Percentiles rank a stretch among this genome's conserved stretches.
These are phyloP conservation scores for Neonectria punicea DNA, from an alignment of 2,329 filamentous ascomycete species.

Conservation along the genomic window DNA sequence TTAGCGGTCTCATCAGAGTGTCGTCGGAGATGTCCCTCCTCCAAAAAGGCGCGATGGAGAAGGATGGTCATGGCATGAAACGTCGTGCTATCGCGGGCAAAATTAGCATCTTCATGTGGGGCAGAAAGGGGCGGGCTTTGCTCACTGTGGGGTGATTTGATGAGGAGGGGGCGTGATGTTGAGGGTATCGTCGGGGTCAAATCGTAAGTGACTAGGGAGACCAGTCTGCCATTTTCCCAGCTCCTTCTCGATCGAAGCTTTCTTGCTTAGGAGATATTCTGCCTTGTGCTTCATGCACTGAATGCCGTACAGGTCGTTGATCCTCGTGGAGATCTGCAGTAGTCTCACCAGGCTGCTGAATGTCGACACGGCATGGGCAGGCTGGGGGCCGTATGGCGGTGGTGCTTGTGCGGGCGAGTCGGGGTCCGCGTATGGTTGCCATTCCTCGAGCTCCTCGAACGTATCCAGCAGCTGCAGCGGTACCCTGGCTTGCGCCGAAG, in stretches of 20 bases:
- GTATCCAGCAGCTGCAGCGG: constrained; percentile 46
- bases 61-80: constrained; percentile 57
- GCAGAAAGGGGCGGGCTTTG: constrained; percentile 3
- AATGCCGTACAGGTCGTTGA: constrained; percentile 43
- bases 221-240: constrained; percentile 42
- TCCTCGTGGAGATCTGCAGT: constrained; percentile 44
- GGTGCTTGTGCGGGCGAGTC: constrained; percentile 40
- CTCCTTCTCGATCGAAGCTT: constrained; percentile 41
- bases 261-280: constrained; percentile 41
- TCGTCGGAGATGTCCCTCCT: constrained; percentile 45
- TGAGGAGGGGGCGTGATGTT: constrained; percentile 42
- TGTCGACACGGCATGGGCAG: constrained; percentile 43
- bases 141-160: constrained; percentile 46
- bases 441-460: constrained; percentile 49
- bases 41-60: constrained; percentile 57
- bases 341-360: constrained; percentile 44
- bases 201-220: constrained; percentile 41
- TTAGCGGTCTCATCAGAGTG: constrained; percentile 42
- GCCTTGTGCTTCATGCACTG: constrained; percentile 42
- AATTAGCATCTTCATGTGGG: constrained; percentile 23
- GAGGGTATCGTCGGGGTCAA: constrained; percentile 41
- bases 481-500: constrained; percentile 46
- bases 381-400: constrained; percentile 42
- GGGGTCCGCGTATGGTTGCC: constrained; percentile 47
- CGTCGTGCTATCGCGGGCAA: constrained; percentile 36